Evolutionary conservation across 225 moss, liverwort and hornwort genomes (phyloP), one percentile per base, ranked within the genome.

Genomic region (Physcomitrellopsis africana): DNA sequence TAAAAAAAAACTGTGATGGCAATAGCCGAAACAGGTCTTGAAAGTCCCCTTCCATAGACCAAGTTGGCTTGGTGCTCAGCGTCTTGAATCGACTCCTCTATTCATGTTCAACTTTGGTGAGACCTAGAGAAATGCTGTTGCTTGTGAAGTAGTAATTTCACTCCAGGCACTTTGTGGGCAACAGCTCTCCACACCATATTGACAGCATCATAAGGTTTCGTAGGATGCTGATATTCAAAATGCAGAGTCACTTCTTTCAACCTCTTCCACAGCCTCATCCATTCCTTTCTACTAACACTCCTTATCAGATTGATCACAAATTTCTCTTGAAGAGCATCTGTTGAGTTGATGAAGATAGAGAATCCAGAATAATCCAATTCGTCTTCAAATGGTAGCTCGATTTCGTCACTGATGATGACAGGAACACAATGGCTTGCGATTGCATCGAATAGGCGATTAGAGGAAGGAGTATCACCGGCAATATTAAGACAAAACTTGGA

Each of bases 401-500:
- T 86, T n/a, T 86, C 77, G 54, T 90, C 90, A 79, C 89, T 92
- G 7, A 90, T 79, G 14, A 90, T 83, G 23, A 93, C 90, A 22
- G 89, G 90, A 46, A 93, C 82, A 67, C 92, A 90, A 62, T 89
- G 85, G 19, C 90, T 90, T 26, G 83, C 89, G 8, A 93, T 81
- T 16, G 90, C 88, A 72, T 92, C 92, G 15, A 92, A 90, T 12
- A 90, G 68, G 13, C 90, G 77, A 79, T 88, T 89, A 0, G 92
- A 90, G 43, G 90, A 92, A 15, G 92, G 92, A 6, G 89, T 90
- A 60, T 92, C 90, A 26, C 90, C 90, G 9, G 92, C 92, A 45
- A 90, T 86, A 83, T 92, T 82, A 3, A 92, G 84, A 83, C 92
- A 92, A 54, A 85, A 92, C 72, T 90, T 90, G 18, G 90, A 90